phyloP scores from a whole-genome alignment of 2,329 filamentous ascomycete species.

The Spiromastix sp. region DNA sequence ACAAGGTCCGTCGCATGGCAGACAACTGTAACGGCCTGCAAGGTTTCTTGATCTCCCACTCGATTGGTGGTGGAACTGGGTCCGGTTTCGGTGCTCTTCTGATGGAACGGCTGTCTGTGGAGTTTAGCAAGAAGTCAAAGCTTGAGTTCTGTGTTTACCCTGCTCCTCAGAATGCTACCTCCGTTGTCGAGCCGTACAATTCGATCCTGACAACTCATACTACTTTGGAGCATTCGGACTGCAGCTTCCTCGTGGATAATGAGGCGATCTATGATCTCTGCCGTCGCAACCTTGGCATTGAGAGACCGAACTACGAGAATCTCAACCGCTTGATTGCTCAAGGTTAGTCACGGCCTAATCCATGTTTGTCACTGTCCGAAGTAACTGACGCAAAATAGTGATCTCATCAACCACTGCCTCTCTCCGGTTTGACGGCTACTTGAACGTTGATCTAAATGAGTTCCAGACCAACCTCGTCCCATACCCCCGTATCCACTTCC shows the following conservation, averaged over 20 bases:
- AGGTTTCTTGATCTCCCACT: constrained; percentile 99
- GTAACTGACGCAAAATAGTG: constrained; percentile 47
- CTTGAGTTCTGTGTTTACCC: constrained; percentile 99
- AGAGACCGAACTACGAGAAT: constrained; percentile 97
- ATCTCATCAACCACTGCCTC: constrained; percentile 98
- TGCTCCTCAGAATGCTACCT: constrained; percentile 90
- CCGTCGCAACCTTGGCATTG: constrained; percentile 91
- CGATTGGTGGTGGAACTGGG: constrained; percentile 96
- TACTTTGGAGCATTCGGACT: constrained; percentile 98
- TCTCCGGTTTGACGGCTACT: constrained; percentile 94
- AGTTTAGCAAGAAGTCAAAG: constrained; percentile 99
- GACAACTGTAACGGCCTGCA: constrained; percentile 97
- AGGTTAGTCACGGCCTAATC: constrained; percentile 42
- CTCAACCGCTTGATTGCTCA: constrained; percentile 97
- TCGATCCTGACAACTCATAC: constrained; percentile 98
- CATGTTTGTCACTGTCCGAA: neutral
- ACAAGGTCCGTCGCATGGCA: constrained; percentile 95
- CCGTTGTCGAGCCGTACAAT: constrained; percentile 99
- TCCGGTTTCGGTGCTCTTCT: constrained; percentile 97
- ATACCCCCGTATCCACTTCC: constrained; percentile 98
- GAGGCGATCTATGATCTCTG: constrained; percentile 99
- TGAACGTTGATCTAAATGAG: constrained; percentile 99
- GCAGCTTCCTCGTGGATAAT: constrained; percentile 99
- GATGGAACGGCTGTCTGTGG: constrained; percentile 97
- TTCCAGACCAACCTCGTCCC: constrained; percentile 99